Evolutionary conservation across 2,329 filamentous ascomycete species (phyloP), one percentile per base, ranked within the genome.

Genomic region (Zasmidium cellare): DNA sequence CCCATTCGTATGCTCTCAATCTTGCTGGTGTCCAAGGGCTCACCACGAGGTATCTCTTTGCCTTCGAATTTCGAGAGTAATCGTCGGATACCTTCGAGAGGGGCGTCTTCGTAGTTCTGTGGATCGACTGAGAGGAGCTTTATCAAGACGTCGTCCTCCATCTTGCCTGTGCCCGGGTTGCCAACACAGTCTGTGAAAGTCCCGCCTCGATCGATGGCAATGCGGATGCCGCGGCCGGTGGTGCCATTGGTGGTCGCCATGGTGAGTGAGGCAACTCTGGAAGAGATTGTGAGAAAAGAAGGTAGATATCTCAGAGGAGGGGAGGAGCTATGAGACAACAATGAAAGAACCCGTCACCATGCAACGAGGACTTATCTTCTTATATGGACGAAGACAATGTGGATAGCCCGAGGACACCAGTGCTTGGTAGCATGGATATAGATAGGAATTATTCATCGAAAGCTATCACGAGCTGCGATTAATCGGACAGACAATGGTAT

Each of bases 1-100:
- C 92, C 92, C 92, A 97, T 97, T 49, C 92, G 88, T 72, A 97
- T 96, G 55, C 89, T 92, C 66, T 94, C 90, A 66, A 97, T 96
- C 69, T 87, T 78, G 18, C 86, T 84, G 1, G 92, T 96, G 73
- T 96, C 91, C 9, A 96, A 79, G 1, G 89, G 79, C 71, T 92
- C 80, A 23, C 91, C 91, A 49, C 92, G 86, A 2, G 90, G 90
- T 46, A 96, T 92, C 3, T 93, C 87, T 57, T 83, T 82, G 54
- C 83, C 82, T 1, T 87, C 85, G 74, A 96, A 96, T 66, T 85
- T 87, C 64, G 87, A 88, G 75, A 96, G 85, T 56, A 96, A 87
- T 57, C 92, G 87, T 16, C 92, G 86, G 71, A 96, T 96, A 24
- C 92, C 92, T 78, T 96, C 92, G 18, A 96, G 83, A 2, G 92